Percentiles rank a stretch among this genome's conserved stretches.
phyloP scores from a whole-genome alignment of 768 basidiomycete species.

The Suillus spraguei region DNA sequence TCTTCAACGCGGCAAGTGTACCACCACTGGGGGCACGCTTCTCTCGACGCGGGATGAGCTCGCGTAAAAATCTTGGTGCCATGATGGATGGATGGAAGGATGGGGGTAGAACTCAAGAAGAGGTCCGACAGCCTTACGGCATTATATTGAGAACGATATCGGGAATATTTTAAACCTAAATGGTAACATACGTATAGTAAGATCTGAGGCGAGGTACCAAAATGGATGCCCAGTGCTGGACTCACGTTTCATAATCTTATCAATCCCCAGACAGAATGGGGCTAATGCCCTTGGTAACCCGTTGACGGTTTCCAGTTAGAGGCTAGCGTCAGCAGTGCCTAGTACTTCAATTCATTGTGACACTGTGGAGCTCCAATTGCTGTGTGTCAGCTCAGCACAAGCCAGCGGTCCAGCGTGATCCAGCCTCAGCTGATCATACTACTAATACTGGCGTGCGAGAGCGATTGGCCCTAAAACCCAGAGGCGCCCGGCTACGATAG shows the following conservation, averaged over 20 bases:
- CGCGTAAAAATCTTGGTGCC: slow-evolving; percentile 53
- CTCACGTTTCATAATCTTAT: no score
- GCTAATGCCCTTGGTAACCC: no score
- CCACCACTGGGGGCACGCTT: slow-evolving; percentile 35
- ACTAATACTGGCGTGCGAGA: no score
- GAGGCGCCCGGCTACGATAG: no score
- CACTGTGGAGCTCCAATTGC: no score
- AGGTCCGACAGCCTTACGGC: background rate
- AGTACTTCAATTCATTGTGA: no score
- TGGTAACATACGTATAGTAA: background rate
- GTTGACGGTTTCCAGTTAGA: no score
- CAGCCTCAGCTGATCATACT: no score
- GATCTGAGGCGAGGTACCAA: background rate
- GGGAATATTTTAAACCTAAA: background rate
- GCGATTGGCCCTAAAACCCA: no score
- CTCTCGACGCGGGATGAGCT: slow-evolving; percentile 53
- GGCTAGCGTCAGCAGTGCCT: no score
- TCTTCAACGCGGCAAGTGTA: slow-evolving; percentile 43
- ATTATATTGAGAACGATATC: slow-evolving; percentile 2
- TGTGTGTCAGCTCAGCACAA: no score
- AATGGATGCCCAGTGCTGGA: background rate
- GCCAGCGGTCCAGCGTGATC: no score
- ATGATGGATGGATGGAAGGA: slow-evolving; percentile 26
- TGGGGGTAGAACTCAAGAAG: background rate
- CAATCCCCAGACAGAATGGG: background rate